Base-by-base conservation (phyloP, 2,329 filamentous ascomycete species). In the Blastomyces silverae region DNA sequence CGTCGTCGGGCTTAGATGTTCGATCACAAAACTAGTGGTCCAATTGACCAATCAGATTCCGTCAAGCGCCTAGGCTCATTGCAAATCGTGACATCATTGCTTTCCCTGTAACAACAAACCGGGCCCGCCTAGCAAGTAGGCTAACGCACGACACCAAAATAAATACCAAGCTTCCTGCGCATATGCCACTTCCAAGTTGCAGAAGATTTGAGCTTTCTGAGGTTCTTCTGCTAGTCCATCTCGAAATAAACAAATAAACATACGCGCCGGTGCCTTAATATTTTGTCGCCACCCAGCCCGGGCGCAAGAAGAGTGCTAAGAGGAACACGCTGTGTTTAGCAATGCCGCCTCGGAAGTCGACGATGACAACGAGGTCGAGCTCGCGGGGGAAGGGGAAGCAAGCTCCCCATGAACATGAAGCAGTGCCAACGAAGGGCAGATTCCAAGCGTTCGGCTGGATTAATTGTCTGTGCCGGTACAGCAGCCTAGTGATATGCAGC, bases 401-500 rank as follows among this genome's bases (percentile, higher is more conserved):
- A 6, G 3, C 59, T 20, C 11, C 48, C 25, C 25, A 53, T 28
- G 37, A 22, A 42, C 25, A 53, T 28, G 37, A 22, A 42, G 25
- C 25, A 15, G 8, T 20, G 34, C 25, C 20, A 22, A n/a, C 25
- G 39, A 22, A 3, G 13, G 13, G 22, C 20, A 7, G 10, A 20
- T 42, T 28, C 17, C 11, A 42, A 31, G 25, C 53, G 31, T 60
- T 73, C 42, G 67, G 71, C 42, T 72, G 69, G 64, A 71, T 76
- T 31, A 74, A 74, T 42, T 71, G 74, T 11, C 57, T 68, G 17
- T 64, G 71, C 6, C 80, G 82, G 64, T 82, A 85, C 39, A 71
- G 81, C 4, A 75, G 77, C 4, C 73, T 76, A 4, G 75, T 84
- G n/a, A 64, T 83, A 22, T 73, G 82, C 66, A 85, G 81, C 76